Conservation (phyloP, 2,329 filamentous ascomycete species). For the Fusarium brevicatenulatum region DNA sequence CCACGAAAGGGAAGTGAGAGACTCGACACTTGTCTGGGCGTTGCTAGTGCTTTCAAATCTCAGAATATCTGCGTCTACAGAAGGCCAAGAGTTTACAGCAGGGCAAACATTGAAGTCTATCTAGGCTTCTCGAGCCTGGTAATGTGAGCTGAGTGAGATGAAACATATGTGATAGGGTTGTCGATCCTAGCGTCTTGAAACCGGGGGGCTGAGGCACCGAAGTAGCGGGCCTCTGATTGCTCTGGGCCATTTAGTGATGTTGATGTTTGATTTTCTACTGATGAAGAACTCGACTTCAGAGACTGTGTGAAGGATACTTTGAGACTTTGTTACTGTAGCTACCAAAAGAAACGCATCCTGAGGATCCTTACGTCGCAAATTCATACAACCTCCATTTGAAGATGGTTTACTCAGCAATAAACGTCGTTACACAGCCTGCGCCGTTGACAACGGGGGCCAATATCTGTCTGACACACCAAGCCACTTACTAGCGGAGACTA, state of each 20-base stretch:
- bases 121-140: neutral
- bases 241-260: neutral
- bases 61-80: accelerated
- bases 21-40: accelerated
- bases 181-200: neutral
- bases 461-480: neutral
- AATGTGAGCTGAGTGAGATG: neutral
- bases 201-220: neutral
- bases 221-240: neutral
- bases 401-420: neutral
- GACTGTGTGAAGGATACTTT: neutral
- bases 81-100: too few relatives aligned
- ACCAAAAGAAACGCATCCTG: neutral
- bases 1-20: neutral
- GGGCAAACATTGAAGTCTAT: neutral
- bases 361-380: neutral
- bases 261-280: neutral
- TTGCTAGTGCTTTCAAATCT: too few relatives aligned
- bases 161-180: neutral
- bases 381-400: neutral
- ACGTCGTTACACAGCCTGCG: neutral
- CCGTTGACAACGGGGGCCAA: neutral
- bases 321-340: accelerated
- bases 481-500: neutral
- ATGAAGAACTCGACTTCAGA: neutral